Evolutionary conservation across 2,329 filamentous ascomycete genomes (phyloP).

Genomic region (Rutstroemia sp.): DNA sequence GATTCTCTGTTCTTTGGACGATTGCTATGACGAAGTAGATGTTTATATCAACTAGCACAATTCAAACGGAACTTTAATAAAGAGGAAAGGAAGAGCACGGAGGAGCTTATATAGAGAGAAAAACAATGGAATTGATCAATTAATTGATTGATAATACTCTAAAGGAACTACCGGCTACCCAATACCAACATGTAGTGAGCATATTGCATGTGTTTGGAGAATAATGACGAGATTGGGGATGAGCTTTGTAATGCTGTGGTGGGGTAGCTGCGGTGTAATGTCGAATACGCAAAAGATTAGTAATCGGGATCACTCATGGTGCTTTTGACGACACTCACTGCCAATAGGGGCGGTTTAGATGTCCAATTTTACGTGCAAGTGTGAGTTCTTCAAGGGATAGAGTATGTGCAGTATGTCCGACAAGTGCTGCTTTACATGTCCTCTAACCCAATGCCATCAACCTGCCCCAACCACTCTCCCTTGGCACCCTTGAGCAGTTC

Average conservation of each 20-base stretch:
- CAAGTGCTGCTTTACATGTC: conserved; percentile 13
- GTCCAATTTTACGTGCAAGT: too few species aligned
- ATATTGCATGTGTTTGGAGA: conserved; percentile 1
- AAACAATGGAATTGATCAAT: background rate
- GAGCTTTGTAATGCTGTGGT: background rate
- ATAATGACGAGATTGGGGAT: conserved; percentile 2
- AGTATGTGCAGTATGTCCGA: background rate
- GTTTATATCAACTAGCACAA: background rate
- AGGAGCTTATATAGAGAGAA: background rate
- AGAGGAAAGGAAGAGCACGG: background rate
- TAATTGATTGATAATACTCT: conserved; percentile 13
- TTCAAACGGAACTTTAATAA: background rate
- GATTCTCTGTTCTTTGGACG: background rate
- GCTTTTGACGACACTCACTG: too few species aligned
- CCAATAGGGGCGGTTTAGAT: too few species aligned
- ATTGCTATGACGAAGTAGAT: background rate
- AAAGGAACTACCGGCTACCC: background rate
- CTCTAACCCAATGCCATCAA: conserved; percentile 29
- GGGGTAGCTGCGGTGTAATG: background rate
- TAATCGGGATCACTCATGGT: background rate
- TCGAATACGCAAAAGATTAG: background rate
- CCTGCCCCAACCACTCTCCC: conserved; percentile 37
- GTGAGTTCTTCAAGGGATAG: background rate
- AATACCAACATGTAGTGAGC: background rate
- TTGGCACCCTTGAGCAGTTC: conserved; percentile 58